phyloP scores from a whole-genome alignment of 2,329 filamentous ascomycete genomes.

The Hymenoscyphus scutula region DNA sequence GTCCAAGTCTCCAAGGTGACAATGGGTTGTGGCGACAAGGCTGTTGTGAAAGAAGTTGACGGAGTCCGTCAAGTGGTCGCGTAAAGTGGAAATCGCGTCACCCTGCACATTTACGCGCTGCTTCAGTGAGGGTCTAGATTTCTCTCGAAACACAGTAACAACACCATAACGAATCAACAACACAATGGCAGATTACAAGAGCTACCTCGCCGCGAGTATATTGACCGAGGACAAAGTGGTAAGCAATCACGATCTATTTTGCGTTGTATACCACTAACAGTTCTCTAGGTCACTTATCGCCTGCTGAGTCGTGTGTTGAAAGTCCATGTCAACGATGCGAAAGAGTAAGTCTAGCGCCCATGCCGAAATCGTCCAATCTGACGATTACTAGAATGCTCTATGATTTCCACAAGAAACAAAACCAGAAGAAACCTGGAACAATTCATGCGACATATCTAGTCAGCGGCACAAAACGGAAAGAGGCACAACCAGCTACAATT shows the following conservation, averaged over 20 bases:
- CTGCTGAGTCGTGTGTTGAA: constrained; percentile 78
- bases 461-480: constrained; percentile 60
- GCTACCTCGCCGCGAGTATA: constrained; percentile 36
- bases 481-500: constrained; percentile 30
- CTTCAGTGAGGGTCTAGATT: constrained; percentile 8
- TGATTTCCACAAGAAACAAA: constrained; percentile 79
- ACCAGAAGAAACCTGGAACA: constrained; percentile 67
- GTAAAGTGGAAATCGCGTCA: constrained; percentile 31
- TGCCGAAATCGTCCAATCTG: constrained; percentile 1
- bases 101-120: constrained; percentile 7
- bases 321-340: constrained; percentile 82
- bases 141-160: constrained; percentile 4
- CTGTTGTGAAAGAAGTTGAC: constrained; percentile 10
- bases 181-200: constrained; percentile 37
- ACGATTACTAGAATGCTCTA: constrained; percentile 68
- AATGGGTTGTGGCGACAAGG: neutral
- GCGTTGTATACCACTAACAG: neutral
- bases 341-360: constrained; percentile 59
- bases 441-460: constrained; percentile 94
- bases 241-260: constrained; percentile 10
- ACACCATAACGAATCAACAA: constrained; percentile 11
- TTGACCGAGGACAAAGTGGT: constrained; percentile 37
- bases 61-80: constrained; percentile 25
- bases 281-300: constrained; percentile 76
- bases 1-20: too few species aligned